phyloP scores from a whole-genome alignment of 257 asterid genomes.

The Nicotiana paniculata region DNA sequence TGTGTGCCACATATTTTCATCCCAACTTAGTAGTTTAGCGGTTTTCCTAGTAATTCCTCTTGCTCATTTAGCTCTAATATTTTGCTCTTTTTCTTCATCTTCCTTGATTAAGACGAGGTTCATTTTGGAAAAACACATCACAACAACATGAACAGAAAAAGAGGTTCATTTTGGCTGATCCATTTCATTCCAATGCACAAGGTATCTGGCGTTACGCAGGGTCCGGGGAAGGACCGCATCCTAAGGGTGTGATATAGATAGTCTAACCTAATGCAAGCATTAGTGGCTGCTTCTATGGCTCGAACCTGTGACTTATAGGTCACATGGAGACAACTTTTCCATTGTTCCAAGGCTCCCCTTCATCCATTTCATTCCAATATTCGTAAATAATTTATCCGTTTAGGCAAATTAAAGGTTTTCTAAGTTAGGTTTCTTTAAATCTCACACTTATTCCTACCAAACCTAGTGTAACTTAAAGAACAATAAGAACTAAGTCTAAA shows the following conservation, averaged over 20 bases:
- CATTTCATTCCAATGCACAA: neutral
- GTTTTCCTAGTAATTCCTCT: slow-evolving; percentile 1
- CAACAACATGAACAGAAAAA: neutral
- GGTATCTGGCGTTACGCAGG: too few relatives aligned
- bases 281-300: too few relatives aligned
- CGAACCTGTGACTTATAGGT: too few relatives aligned
- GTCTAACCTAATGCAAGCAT: too few relatives aligned
- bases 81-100: neutral
- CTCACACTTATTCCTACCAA: too few relatives aligned
- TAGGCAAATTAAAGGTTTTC: neutral
- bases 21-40: neutral
- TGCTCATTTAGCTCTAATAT: neutral
- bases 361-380: neutral
- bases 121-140: neutral
- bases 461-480: too few relatives aligned
- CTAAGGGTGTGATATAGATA: too few relatives aligned
- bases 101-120: neutral
- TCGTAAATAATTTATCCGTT: neutral
- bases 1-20: neutral
- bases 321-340: too few relatives aligned
- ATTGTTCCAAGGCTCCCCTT: too few relatives aligned
- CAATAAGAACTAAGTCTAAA: too few relatives aligned
- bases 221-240: too few relatives aligned
- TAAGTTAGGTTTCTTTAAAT: neutral
- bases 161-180: too few relatives aligned